phyloP scores from a whole-genome alignment of 2,329 filamentous ascomycete genomes.

The Lachnellula cervina region DNA sequence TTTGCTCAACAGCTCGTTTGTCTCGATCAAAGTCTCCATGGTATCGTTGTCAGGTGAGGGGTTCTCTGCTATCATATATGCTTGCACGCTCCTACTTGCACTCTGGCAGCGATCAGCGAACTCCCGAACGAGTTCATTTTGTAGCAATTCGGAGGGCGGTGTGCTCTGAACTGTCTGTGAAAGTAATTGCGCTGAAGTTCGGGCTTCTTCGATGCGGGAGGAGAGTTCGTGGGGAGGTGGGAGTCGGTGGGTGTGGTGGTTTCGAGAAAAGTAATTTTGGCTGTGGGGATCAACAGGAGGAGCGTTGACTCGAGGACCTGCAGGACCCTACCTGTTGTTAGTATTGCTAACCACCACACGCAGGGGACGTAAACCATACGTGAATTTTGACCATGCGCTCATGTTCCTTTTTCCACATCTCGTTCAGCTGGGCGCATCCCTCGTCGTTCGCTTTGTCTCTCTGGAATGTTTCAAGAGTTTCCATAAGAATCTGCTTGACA shows the following conservation, averaged over 20 bases:
- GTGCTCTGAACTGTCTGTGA: conserved; percentile 87
- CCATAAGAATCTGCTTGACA: conserved; percentile 80
- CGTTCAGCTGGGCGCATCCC: conserved; percentile 62
- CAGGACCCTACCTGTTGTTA: conserved; percentile 17
- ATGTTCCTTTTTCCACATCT: conserved; percentile 91
- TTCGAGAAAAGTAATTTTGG: conserved; percentile 55
- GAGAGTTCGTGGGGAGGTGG: conserved; percentile 74
- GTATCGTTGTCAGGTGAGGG: conserved; percentile 88
- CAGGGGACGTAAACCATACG: conserved; percentile 14
- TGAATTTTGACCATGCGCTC: conserved; percentile 50
- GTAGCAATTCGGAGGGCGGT: conserved; percentile 66
- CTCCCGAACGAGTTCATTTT: conserved; percentile 87
- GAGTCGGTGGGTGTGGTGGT: conserved; percentile 41
- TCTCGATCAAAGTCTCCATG: conserved; percentile 88
- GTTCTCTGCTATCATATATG: conserved; percentile 75
- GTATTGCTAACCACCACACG: conserved; percentile 8
- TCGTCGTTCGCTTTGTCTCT: conserved; percentile 62
- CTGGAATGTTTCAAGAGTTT: conserved; percentile 78
- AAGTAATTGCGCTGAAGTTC: conserved; percentile 86
- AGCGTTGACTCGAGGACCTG: conserved; percentile 38
- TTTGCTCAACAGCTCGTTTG: conserved; percentile 83
- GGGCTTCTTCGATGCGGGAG: conserved; percentile 81
- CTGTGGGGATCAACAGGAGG: conserved; percentile 40
- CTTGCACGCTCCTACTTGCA: conserved; percentile 76
- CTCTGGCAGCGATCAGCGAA: conserved; percentile 82